Conservation (phyloP, 768 basidiomycete genomes). For the Tulasnella sp. region DNA sequence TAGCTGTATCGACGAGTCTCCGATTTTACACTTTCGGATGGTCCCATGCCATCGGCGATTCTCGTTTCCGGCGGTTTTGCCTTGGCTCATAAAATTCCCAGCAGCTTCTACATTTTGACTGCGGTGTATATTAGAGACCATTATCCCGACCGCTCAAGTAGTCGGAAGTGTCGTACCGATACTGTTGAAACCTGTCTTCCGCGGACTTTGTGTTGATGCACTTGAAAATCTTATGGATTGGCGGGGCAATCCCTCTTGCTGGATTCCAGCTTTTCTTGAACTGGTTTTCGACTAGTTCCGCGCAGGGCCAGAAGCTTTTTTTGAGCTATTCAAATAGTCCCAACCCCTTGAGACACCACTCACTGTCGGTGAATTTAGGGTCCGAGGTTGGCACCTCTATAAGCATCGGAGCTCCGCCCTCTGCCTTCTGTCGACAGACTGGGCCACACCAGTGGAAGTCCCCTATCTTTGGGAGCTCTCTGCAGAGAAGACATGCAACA, state of each 20-base stretch:
- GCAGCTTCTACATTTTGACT: constrained; percentile 12
- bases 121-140: not conserved
- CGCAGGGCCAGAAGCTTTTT: not conserved
- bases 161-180: not conserved
- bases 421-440: not conserved
- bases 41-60: constrained; percentile 27
- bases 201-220: constrained; percentile 6
- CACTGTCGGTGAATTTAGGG: constrained; percentile 24
- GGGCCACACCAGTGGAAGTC: constrained; percentile 9
- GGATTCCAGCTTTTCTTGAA: constrained; percentile 3
- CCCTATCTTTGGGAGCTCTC: constrained; percentile 1
- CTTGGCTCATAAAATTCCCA: not conserved
- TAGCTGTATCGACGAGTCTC: constrained; percentile 7
- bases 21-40: constrained; percentile 1
- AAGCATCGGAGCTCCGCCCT: constrained; percentile 13
- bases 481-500: constrained; percentile 13
- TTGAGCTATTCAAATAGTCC: not conserved
- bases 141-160: no score
- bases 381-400: constrained; percentile 14
- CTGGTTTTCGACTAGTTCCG: constrained; percentile 4
- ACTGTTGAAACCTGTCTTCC: constrained; percentile 9
- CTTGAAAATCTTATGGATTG: constrained; percentile 16
- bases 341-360: not conserved
- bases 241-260: not conserved
- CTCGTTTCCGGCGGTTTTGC: constrained; percentile 23